Conservation (phyloP, 768 basidiomycete genomes). For the Kwoniella sp. region DNA sequence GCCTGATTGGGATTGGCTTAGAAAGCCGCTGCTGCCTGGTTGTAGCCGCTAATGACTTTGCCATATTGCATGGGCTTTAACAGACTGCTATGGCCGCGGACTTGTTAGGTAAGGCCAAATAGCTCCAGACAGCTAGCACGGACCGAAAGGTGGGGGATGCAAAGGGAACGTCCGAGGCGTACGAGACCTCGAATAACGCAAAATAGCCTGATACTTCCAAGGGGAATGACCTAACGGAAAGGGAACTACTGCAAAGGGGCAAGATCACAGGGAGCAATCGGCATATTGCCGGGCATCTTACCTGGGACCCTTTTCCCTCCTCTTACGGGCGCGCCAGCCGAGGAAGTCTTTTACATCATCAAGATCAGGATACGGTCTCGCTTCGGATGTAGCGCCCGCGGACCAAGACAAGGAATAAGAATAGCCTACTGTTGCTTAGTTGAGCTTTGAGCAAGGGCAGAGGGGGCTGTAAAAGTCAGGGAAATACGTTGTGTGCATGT, state of each 20-base stretch:
- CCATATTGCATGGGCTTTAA: too few species aligned
- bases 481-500: background rate
- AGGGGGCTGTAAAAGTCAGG: slow-evolving; percentile 1
- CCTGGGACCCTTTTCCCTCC: too few species aligned
- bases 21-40: background rate
- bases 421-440: background rate
- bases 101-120: background rate
- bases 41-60: too few species aligned
- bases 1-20: background rate
- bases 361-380: background rate
- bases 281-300: background rate
- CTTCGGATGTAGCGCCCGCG: slow-evolving; percentile 1
- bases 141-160: background rate
- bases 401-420: slow-evolving; percentile 1
- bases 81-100: background rate
- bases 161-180: background rate
- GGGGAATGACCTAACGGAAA: background rate
- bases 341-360: background rate
- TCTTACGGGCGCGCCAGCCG: background rate
- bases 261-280: background rate
- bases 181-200: background rate
- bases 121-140: background rate
- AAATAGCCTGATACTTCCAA: background rate
- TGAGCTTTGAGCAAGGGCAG: background rate
- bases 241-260: background rate